Percentiles rank a stretch among this genome's conserved stretches.
phyloP scores from a whole-genome alignment of 108 stramenopile species.

The Cyclotella sp. region DNA sequence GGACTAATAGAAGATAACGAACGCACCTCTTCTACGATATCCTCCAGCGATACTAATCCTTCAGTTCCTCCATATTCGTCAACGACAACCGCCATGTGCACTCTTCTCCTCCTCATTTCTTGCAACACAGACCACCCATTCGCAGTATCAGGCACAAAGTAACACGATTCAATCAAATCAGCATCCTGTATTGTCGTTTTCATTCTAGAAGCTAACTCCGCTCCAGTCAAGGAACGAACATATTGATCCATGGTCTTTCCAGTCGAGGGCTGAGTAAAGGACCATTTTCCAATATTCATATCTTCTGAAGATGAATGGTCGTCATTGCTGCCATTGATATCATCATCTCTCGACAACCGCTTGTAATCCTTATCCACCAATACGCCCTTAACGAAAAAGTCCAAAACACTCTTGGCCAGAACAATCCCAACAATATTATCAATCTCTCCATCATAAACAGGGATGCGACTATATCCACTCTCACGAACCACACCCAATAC shows the following conservation, averaged over 20 bases:
- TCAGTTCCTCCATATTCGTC: constrained; percentile 98
- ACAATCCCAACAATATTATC: constrained; percentile 97
- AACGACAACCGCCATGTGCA: constrained; percentile 98
- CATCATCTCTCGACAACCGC: constrained; percentile 24
- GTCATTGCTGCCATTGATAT: constrained; percentile 28
- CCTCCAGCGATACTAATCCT: constrained; percentile 96
- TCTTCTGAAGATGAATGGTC: constrained; percentile 14
- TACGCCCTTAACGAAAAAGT: constrained; percentile 92
- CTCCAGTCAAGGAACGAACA: constrained; percentile 79
- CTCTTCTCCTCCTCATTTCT: constrained; percentile 94
- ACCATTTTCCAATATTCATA: constrained; percentile 45
- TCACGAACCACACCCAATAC: constrained; percentile 86
- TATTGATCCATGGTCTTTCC: constrained; percentile 60
- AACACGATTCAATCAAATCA: constrained; percentile 90
- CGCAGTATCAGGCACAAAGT: constrained; percentile 98
- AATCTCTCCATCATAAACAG: constrained; percentile 97
- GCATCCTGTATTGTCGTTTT: constrained; percentile 82
- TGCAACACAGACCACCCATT: constrained; percentile 96
- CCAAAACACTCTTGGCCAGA: constrained; percentile 93
- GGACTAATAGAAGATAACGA: constrained; percentile 45
- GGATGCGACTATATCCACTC: constrained; percentile 92
- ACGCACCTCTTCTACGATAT: constrained; percentile 96
- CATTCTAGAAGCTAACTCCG: constrained; percentile 84
- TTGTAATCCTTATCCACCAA: constrained; percentile 79
- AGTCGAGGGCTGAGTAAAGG: constrained; percentile 49